These are phyloP conservation scores for Thermothelomyces thermophilus DNA, from an alignment of 2,329 filamentous ascomycete genomes.

Conservation along the genomic window DNA sequence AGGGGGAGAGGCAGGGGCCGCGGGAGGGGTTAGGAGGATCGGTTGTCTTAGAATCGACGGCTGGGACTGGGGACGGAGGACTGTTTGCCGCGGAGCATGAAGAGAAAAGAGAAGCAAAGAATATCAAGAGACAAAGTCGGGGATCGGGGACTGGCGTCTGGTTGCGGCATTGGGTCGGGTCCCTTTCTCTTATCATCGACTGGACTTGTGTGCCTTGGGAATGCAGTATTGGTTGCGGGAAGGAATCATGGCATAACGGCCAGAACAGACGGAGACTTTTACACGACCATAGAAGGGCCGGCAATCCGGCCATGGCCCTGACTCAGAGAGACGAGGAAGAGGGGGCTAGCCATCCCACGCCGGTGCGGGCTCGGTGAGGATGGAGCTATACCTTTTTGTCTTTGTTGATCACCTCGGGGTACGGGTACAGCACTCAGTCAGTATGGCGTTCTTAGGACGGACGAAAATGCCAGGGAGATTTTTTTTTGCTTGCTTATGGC, in stretches of 20 bases:
- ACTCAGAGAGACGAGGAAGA: not conserved
- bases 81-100: not conserved
- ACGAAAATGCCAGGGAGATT: constrained; percentile 1
- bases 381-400: not conserved
- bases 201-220: not conserved
- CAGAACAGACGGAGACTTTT: not conserved
- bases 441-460: constrained; percentile 11
- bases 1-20: constrained; percentile 25
- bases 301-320: not conserved
- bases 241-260: not conserved
- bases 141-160: not conserved
- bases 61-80: not conserved
- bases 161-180: not conserved
- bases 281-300: not conserved
- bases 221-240: not conserved
- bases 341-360: not conserved
- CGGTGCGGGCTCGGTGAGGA: not conserved
- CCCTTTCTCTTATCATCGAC: not conserved
- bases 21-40: constrained; percentile 22
- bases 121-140: not conserved
- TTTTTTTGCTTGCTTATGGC: not conserved
- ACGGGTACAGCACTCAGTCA: not conserved
- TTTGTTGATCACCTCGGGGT: not conserved
- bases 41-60: not conserved
- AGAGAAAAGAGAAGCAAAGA: not conserved